Conservation (phyloP, 2,329 filamentous ascomycete species). For the Didymella pomorum region DNA sequence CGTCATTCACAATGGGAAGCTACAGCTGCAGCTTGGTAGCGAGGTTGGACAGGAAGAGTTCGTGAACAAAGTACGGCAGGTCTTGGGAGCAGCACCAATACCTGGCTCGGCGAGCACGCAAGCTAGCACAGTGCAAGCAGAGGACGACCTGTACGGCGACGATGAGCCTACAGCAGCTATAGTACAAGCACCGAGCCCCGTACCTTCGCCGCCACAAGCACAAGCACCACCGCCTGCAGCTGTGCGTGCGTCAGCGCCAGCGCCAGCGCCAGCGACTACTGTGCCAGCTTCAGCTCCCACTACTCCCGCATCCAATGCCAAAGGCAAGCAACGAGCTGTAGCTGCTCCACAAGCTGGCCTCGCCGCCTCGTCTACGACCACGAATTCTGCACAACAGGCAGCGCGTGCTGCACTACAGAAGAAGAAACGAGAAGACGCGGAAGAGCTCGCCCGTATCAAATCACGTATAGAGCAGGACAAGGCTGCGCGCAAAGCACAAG, state of each 20-base stretch:
- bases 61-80: constrained; percentile 61
- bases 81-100: constrained; percentile 41
- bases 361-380: constrained; percentile 41
- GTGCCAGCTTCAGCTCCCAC: too few species aligned
- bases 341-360: constrained; percentile 42
- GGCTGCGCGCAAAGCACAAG: constrained; percentile 64
- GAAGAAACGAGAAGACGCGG: constrained; percentile 69
- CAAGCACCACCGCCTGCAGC: constrained; percentile 7
- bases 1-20: constrained; percentile 79
- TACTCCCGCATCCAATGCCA: constrained; percentile 39
- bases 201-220: constrained; percentile 11
- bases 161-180: constrained; percentile 1
- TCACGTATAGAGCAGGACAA: constrained; percentile 81
- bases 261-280: constrained; percentile 10
- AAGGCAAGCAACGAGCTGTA: constrained; percentile 55
- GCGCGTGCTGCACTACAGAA: constrained; percentile 61
- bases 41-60: constrained; percentile 73
- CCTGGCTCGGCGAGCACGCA: constrained; percentile 31
- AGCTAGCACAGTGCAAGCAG: constrained; percentile 14
- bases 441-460: constrained; percentile 75
- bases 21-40: constrained; percentile 77
- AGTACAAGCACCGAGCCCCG: constrained; percentile 18
- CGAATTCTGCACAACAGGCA: constrained; percentile 49
- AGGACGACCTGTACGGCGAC: constrained; percentile 19
- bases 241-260: constrained; percentile 3